Evolutionary conservation across 2,329 filamentous ascomycete species (phyloP), one percentile per base, ranked within the genome.

Genomic region (Bipolaris zeicola): DNA sequence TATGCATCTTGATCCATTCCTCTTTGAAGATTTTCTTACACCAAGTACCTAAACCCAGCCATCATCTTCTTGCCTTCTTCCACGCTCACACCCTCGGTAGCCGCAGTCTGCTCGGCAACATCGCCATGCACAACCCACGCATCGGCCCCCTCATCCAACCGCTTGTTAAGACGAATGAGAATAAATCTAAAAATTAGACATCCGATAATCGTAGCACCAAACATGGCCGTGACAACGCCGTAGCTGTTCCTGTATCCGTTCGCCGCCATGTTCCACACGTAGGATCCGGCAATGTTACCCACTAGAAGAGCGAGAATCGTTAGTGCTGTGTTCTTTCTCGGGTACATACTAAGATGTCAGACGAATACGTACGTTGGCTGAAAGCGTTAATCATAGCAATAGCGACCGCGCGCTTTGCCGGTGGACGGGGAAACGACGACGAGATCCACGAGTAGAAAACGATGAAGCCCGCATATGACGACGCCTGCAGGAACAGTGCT

Each of bases 181-280:
- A 75, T 67, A 2, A 68, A 11, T 56, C 59, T 69, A 52, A 75
- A 74, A 10, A 69, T 50, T 20, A 58, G 69, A 56, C 81, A 86
- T 5, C 84, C 84, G 0, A 79, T 34, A 31, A 86, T 81, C 0
- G 86, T 84, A 38, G 85, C 64, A 3, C 83, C 84, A 65, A 87
- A 88, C 86, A 88, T 88, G 66, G 84, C 79, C 13, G 83, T 81
- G 5, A 88, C 86, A 54, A 89, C 86, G 3, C 84, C 86, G 64
- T 88, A 88, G 58, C 84, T 87, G 76, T 85, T 82, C 61, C 86
- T 81, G 77, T 81, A 88, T 0, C 86, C 86, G 59, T 88, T 82
- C 0, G 81, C 84, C 22, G 79, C 75, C 47, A 88, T 78, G 50
- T 80, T 76, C 86, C 86, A 88, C 3, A 88, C 85, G 64, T 88